Evolutionary conservation across 352 stramenopile genomes (phyloP), one percentile per base, ranked within the genome.

Genomic region (Phytophthora gonapodyides): DNA sequence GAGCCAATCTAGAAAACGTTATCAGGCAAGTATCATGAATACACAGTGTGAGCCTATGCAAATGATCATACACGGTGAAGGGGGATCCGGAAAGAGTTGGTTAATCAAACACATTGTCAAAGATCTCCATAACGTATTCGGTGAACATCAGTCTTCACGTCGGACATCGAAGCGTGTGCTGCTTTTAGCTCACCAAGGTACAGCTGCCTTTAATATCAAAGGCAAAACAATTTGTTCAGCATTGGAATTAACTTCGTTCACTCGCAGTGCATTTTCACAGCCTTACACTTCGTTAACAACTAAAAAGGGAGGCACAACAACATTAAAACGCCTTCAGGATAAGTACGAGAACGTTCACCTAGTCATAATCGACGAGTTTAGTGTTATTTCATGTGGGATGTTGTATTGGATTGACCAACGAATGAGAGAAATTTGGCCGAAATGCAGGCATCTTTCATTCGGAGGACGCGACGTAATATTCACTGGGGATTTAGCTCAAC

Each of bases 331-430:
- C n/a, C 17, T 63, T 12, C 55, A 62, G 3, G 7, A 59, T 11
- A 2, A 15, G 4, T 49, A 27, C 17, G 24, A 10, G 6, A 30
- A 50, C 8, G 19, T 51, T 35, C 27, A 62, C 24, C 24, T 56
- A 7, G 41, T 56, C 6, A 36, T 64, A 6, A 64, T 64, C 3
- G 33, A 52, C 30, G 30, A 43, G 19, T 51, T 60, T 34, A 52
- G 52, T 46, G 42, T 60, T 0, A 45, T 60, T 38, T 52, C 15
- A 0, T 55, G 44, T 31, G 44, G 55, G 1, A 62, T 61, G 54
- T 21, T 61, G 5, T 54, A 48, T 7, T 61, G 43, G 43, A 54
- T 61, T 4, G 54, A 61, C 19, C 35, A 49, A 43, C 7, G 55
- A 42, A 48, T 55, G 34, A 35, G 44, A 5, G 34, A 62, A 24